Conservation (phyloP, 441 rosid genomes). For the Bruguiera hainesii region DNA sequence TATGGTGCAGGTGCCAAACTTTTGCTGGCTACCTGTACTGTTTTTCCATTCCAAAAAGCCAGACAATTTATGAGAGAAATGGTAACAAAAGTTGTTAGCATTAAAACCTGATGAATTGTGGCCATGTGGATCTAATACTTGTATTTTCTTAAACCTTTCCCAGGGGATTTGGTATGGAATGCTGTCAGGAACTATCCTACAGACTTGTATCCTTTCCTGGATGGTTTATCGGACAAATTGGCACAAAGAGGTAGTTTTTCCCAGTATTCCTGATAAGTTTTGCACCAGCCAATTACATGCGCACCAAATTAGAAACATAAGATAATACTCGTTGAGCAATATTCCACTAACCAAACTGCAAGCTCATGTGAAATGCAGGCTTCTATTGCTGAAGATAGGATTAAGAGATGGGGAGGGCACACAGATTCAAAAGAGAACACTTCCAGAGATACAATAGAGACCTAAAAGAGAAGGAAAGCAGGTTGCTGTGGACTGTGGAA, state of each 20-base stretch:
- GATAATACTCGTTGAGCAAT: too few relatives aligned
- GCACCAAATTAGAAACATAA: not conserved
- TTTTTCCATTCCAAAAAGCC: too few relatives aligned
- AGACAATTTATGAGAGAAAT: too few relatives aligned
- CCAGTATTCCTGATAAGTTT: too few relatives aligned
- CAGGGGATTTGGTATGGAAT: slow-evolving; percentile 68
- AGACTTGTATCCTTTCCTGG: slow-evolving; percentile 36
- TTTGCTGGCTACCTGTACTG: too few relatives aligned
- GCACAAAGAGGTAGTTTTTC: slow-evolving; percentile 41
- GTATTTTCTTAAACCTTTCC: not conserved
- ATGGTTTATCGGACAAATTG: slow-evolving; percentile 54
- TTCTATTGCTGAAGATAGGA: slow-evolving; percentile 50
- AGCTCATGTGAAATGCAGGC: slow-evolving; percentile 35
- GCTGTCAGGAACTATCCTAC: slow-evolving; percentile 42
- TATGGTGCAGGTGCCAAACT: too few relatives aligned
- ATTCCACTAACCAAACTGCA: not conserved
- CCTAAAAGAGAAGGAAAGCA: not conserved
- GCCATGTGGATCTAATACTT: too few relatives aligned
- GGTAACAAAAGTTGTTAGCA: too few relatives aligned
- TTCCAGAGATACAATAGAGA: too few relatives aligned
- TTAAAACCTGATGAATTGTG: too few relatives aligned
- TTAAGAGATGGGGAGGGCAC: slow-evolving; percentile 56
- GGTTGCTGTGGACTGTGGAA: too few relatives aligned
- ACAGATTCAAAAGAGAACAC: slow-evolving; percentile 9
- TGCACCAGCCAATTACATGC: not conserved